Base-by-base conservation (phyloP, 805 yeast genomes). In the Blastobotrys mokoenaii region DNA sequence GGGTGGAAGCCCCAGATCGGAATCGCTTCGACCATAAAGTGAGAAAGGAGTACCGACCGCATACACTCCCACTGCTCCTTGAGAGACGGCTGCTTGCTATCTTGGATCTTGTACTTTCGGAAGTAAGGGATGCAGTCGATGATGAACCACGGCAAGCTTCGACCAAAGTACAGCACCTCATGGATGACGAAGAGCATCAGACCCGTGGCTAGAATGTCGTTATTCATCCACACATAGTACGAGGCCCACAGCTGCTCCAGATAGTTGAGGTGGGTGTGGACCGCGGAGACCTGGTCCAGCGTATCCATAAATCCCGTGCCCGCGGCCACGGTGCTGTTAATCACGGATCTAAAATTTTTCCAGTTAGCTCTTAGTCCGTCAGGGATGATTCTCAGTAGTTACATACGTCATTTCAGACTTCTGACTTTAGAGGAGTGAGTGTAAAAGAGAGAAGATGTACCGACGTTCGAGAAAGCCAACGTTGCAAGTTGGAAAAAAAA, bases 1-100 rank as follows among this genome's bases (percentile, higher is more conserved):
- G 96, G 95, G 66, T 90, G 97, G 79, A 90, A 90, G 43, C 88
- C 82, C 96, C 96, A 90, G 55, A 90, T 93, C 46, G 97, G 97
- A 50, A 93, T 72, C 3, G 95, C 95, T 71, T 90, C 98, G 43
- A 90, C 95, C 51, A 90, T 66, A 65, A 88, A 80, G 69, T 90
- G 98, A 2, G 94, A 83, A 41, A 79, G 75, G 46, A 93, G 68
- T 29, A 90, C 97, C 25, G 84, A 70, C 65, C 85, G 84, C 56
- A 86, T 71, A 67, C 98, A 90, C 65, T 85, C 88, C 89, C 94
- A 79, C 65, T 90, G 97, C 68, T 90, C 96, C 62, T 74, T 73
- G 49, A 76, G 74, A 40, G 84, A 71, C 35, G 96, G 96, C 45
- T 82, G 66, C 63, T 86, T 86, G 35, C 83, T 76, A 40, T 86